Base-by-base conservation (phyloP, 2,329 filamentous ascomycete genomes). In the Balansia obtecta region DNA sequence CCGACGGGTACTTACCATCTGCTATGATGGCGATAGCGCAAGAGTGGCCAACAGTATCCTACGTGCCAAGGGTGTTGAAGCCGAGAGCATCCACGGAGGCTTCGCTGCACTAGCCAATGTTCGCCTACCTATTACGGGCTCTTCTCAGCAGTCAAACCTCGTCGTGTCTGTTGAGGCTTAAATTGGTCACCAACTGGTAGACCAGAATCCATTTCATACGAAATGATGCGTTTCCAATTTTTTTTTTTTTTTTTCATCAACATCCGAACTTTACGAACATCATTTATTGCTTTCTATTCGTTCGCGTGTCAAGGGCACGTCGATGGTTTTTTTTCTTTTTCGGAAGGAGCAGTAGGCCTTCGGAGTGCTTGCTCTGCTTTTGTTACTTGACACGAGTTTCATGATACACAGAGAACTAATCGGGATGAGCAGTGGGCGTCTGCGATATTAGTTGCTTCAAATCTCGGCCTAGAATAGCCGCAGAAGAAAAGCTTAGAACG, bases 41-140 rank as follows among this genome's bases (percentile, higher is more conserved):
- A 65, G 76, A 4, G 69, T 79, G 11, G 75, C 75, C n/a, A 73
- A 73, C 22, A 77, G 74, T 50, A 68, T 79, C 3, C 61, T 79
- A 49, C 67, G 75, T 32, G 73, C 73, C 0, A 74, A 73, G 56
- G 73, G 71, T 0, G 62, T 73, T 22, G 65, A 70, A 41, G 71
- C 73, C 3, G 68, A 71, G 43, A 72, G 71, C 54, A 57, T 76
- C 18, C 61, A 63, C 20, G 73, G 72, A n/a, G 74, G 73, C 0
- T 58, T 59, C 34, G 44, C 50, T 9, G 60, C 62, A 1, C 52
- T 65, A 3, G 52, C 55, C 5, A 56, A 60, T 49, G 16, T 63
- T 39, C 57, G 58, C 34, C 60, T 63, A 48, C 60, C 60, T 1
- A 57, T 55, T 13, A 59, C 59, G 15, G 53, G 50, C n/a, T 54